Percentiles rank a stretch among this genome's conserved stretches.
These are phyloP conservation scores for Leishmania major DNA, from an alignment of 208 protist genomes.

Conservation along the genomic window DNA sequence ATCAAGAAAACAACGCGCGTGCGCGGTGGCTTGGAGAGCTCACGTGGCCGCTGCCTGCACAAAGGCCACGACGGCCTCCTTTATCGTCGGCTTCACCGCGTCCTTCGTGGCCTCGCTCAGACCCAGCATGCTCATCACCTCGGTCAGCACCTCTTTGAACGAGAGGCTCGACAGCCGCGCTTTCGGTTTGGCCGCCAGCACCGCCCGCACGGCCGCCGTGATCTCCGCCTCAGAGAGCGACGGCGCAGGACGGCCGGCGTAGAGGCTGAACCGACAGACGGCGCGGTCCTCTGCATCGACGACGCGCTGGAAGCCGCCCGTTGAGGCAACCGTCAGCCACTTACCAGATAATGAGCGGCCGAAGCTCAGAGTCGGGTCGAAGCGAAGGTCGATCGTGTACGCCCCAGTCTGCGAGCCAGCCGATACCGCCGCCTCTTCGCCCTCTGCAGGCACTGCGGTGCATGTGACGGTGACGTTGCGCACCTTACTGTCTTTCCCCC, in stretches of 20 bases:
- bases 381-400: conserved; percentile 37
- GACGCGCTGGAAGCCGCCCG: conserved; percentile 52
- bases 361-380: conserved; percentile 60
- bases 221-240: conserved; percentile 37
- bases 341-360: conserved; percentile 59
- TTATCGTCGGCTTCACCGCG: conserved; percentile 32
- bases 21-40: background rate
- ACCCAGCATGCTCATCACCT: conserved; percentile 42
- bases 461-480: conserved; percentile 40
- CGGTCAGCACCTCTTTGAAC: conserved; percentile 49
- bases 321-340: conserved; percentile 57
- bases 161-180: conserved; percentile 35
- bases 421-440: background rate
- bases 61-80: conserved; percentile 26
- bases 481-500: conserved; percentile 27
- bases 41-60: background rate
- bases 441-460: background rate
- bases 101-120: conserved; percentile 35
- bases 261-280: conserved; percentile 56
- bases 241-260: conserved; percentile 49
- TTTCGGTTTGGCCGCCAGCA: conserved; percentile 22
- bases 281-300: conserved; percentile 27
- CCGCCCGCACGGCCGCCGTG: conserved; percentile 33
- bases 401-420: background rate
- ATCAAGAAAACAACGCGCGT: background rate